phyloP scores from a whole-genome alignment of 768 basidiomycete species.

The Auricularia heimuer region DNA sequence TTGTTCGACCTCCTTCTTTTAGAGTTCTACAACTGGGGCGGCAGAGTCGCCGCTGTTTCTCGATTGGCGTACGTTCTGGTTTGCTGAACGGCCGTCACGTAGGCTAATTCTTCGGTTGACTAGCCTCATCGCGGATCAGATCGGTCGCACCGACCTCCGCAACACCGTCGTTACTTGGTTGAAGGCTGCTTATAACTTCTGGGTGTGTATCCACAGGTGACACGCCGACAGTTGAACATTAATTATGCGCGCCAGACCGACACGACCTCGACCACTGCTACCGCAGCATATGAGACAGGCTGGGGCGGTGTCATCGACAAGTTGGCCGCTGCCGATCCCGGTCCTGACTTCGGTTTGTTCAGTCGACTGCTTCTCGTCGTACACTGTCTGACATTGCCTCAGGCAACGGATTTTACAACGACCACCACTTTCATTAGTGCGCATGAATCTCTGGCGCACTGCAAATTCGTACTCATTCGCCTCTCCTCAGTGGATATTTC shows the following conservation, averaged over 20 bases:
- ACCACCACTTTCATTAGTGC: conserved; percentile 27
- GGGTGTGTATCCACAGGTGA: conserved; percentile 13
- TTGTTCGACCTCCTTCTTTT: not conserved
- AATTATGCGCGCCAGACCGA: conserved; percentile 3
- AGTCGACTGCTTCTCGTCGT: too few relatives aligned
- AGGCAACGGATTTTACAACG: conserved; percentile 27
- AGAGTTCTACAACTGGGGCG: conserved; percentile 28
- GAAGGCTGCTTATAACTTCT: conserved; percentile 17
- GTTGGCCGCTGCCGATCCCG: conserved; percentile 16
- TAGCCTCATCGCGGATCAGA: conserved; percentile 23
- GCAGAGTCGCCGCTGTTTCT: conserved; percentile 18
- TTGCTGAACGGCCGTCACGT: not conserved
- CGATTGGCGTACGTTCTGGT: conserved; percentile 21
- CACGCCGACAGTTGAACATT: conserved; percentile 7
- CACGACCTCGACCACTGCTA: conserved; percentile 10
- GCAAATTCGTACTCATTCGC: not conserved
- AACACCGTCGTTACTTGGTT: conserved; percentile 18
- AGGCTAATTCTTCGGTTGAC: not conserved
- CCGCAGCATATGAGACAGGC: conserved; percentile 25
- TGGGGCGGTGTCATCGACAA: conserved; percentile 29
- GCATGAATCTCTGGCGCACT: not conserved
- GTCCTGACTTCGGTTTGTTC: conserved; percentile 20
- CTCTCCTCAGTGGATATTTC: conserved; percentile 18
- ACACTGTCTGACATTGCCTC: not conserved
- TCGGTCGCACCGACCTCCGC: conserved; percentile 24